phyloP scores from a whole-genome alignment of 768 basidiomycete species.

The Amanita thiersii region DNA sequence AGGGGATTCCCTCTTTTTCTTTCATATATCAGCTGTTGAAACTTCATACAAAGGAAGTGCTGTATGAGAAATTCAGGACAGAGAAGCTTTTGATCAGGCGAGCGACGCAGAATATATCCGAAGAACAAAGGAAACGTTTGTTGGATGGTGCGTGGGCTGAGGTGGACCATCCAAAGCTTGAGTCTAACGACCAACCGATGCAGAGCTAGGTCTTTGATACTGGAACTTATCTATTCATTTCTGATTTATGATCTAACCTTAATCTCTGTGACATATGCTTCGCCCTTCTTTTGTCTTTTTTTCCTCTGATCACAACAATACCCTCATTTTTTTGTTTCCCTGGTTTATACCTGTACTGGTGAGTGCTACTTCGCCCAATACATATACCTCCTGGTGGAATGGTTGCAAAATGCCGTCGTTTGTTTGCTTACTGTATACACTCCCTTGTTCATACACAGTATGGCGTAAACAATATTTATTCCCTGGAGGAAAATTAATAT shows the following conservation, averaged over 20 bases:
- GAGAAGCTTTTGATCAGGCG: constrained; percentile 85
- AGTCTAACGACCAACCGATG: background rate
- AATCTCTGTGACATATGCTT: constrained; percentile 8
- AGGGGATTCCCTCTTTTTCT: too few species aligned
- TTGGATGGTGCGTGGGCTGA: constrained; percentile 52
- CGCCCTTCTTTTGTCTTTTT: constrained; percentile 3
- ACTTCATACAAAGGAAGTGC: constrained; percentile 74
- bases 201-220: constrained; percentile 15
- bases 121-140: constrained; percentile 64
- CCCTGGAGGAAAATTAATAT: too few species aligned
- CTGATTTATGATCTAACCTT: background rate
- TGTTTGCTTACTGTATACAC: too few species aligned
- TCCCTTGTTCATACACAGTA: too few species aligned
- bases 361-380: too few species aligned
- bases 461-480: too few species aligned
- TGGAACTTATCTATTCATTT: constrained; percentile 2
- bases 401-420: too few species aligned
- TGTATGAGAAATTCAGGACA: constrained; percentile 91
- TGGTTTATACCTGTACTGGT: too few species aligned
- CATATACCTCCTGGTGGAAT: too few species aligned
- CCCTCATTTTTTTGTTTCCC: too few species aligned
- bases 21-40: constrained; percentile 55
- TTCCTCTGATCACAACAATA: too few species aligned
- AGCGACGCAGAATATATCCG: constrained; percentile 71
- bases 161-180: background rate